Conservation (phyloP, 768 basidiomycete species). For the Polyporus arcularius region DNA sequence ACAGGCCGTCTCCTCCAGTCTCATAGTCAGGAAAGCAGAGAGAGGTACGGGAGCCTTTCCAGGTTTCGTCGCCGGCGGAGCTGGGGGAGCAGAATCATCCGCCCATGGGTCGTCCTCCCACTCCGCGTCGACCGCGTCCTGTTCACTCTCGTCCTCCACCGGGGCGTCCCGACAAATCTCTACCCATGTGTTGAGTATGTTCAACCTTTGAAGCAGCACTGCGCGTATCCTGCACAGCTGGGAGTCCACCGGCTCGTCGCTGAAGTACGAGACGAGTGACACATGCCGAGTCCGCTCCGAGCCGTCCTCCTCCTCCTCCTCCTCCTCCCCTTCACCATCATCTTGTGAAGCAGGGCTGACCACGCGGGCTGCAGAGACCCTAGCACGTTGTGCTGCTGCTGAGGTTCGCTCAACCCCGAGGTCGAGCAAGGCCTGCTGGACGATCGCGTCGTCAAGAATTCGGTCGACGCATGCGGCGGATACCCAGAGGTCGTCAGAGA, state of each 20-base stretch:
- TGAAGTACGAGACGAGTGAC: conserved; percentile 54
- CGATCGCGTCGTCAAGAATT: conserved; percentile 53
- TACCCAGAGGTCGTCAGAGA: conserved; percentile 76
- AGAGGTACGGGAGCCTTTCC: conserved; percentile 52
- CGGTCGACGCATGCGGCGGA: conserved; percentile 73
- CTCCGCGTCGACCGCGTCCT: conserved; percentile 43
- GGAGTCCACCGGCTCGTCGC: conserved; percentile 56
- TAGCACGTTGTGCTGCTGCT: conserved; percentile 39
- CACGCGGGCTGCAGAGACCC: conserved; percentile 40
- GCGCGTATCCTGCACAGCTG: conserved; percentile 65
- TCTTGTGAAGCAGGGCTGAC: conserved; percentile 22
- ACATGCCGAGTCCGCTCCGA: conserved; percentile 22
- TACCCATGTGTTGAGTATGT: conserved; percentile 71
- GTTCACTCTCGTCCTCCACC: conserved; percentile 19
- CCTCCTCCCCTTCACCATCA: conserved; percentile 15
- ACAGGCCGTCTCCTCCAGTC: conserved; percentile 60
- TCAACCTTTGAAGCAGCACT: conserved; percentile 66
- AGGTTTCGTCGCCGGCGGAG: conserved; percentile 17
- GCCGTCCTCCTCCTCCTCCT: neutral
- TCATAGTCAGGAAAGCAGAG: conserved; percentile 60
- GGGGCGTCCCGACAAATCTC: conserved; percentile 53
- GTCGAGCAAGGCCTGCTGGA: conserved; percentile 61
- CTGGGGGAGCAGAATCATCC: conserved; percentile 42
- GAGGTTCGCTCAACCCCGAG: conserved; percentile 65
- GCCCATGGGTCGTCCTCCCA: conserved; percentile 85